phyloP scores from a whole-genome alignment of 768 basidiomycete species.

The Pisolithus marmoratus region DNA sequence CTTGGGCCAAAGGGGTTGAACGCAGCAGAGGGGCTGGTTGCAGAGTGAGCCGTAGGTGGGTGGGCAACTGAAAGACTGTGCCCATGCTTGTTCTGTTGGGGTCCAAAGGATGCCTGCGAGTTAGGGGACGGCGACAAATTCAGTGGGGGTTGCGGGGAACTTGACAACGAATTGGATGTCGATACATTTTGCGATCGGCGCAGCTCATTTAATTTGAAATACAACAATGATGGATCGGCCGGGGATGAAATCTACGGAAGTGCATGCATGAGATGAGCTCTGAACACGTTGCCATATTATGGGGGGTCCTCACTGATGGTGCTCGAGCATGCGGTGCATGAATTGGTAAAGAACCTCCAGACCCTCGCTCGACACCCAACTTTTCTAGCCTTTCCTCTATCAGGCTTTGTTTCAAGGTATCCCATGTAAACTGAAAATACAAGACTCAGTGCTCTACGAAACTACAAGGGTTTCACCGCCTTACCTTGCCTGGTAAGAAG shows the following conservation, averaged over 20 bases:
- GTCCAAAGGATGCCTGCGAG: conserved; percentile 27
- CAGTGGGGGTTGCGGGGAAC: conserved; percentile 62
- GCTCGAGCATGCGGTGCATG: conserved; percentile 77
- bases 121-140: conserved; percentile 49
- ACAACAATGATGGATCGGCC: conserved; percentile 75
- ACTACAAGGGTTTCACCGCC: conserved; percentile 13
- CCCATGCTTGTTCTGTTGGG: conserved; percentile 54
- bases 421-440: conserved; percentile 60
- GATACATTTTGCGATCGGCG: conserved; percentile 62
- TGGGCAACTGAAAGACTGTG: conserved; percentile 72
- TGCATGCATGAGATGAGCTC: background rate
- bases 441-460: conserved; percentile 2
- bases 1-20: conserved; percentile 65
- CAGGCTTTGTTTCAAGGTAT: conserved; percentile 57
- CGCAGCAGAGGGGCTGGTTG: conserved; percentile 31
- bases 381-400: conserved; percentile 81
- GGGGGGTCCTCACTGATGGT: conserved; percentile 60
- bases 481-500: conserved; percentile 76
- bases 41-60: conserved; percentile 31
- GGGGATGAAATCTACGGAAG: conserved; percentile 76
- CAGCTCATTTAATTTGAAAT: conserved; percentile 80
- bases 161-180: conserved; percentile 46
- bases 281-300: conserved; percentile 14
- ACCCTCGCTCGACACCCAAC: conserved; percentile 69
- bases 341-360: conserved; percentile 47